These are phyloP conservation scores for Amanita pseudoporphyria DNA, from an alignment of 768 basidiomycete species.

Conservation along the genomic window DNA sequence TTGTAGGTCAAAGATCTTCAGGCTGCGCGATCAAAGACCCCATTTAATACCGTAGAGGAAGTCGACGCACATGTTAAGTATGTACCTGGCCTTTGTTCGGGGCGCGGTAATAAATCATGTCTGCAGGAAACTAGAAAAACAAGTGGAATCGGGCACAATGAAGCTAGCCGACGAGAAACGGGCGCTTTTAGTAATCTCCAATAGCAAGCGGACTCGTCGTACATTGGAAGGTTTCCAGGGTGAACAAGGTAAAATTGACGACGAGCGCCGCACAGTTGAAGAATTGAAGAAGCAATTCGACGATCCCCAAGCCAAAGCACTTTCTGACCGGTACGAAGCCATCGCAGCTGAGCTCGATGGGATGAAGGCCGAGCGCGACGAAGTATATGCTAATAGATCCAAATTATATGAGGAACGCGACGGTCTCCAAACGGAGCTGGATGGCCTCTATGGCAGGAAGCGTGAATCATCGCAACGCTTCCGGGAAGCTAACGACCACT, in stretches of 20 bases:
- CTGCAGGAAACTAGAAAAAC: slow-evolving; percentile 69
- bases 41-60: slow-evolving; percentile 76
- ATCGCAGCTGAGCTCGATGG: slow-evolving; percentile 82
- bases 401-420: slow-evolving; percentile 88
- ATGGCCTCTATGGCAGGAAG: slow-evolving; percentile 63
- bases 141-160: slow-evolving; percentile 86
- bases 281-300: slow-evolving; percentile 78
- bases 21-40: slow-evolving; percentile 63
- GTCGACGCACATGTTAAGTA: slow-evolving; percentile 84
- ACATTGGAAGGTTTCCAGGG: slow-evolving; percentile 74
- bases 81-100: slow-evolving; percentile 15
- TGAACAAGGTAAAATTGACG: slow-evolving; percentile 74
- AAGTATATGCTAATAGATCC: slow-evolving; percentile 67
- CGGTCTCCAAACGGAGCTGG: slow-evolving; percentile 56
- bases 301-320: slow-evolving; percentile 80
- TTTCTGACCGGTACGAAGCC: slow-evolving; percentile 70
- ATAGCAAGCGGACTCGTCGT: slow-evolving; percentile 59
- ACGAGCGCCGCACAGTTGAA: slow-evolving; percentile 64
- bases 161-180: slow-evolving; percentile 95
- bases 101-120: slow-evolving; percentile 8
- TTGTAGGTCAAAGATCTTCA: slow-evolving; percentile 80
- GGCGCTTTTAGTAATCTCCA: slow-evolving; percentile 82
- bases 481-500: slow-evolving; percentile 78
- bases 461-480: slow-evolving; percentile 61
- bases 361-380: slow-evolving; percentile 80